Base-by-base conservation (phyloP, 148 eudicot species). In the Cornus florida region DNA sequence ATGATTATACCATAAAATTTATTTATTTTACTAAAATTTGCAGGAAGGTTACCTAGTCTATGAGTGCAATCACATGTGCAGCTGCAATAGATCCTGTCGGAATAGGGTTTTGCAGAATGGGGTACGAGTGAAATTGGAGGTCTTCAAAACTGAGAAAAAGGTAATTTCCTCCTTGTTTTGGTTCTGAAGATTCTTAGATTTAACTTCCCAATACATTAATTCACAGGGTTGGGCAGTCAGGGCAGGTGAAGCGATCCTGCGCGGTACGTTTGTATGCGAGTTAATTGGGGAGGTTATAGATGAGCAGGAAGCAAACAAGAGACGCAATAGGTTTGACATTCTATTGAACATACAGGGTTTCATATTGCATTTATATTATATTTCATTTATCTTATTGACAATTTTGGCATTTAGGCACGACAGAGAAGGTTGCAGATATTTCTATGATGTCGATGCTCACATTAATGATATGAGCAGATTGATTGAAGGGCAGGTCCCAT, bases 41-140 rank as follows among this genome's bases (percentile, higher is more conserved):
- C 90, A 96, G 99, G 95, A 94, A 82, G 95, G 94, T 35, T 90
- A 87, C 87, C 82, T 87, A 57, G 91, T 94, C 28, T 96, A 93
- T 72, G 99, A 96, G 83, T 96, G 99, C 91, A 96, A 92, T 83
- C 83, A 84, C 78, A 79, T 78, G 78, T 96, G 99, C 86, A 76
- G 82, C 72, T 96, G 99, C 81, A 88, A 85, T 75, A 88, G 82
- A 77, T 74, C 83, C 76, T 96, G 99, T 80, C 92, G 84, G 77
- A 96, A 96, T 86, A 91, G 98, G 89, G 92, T 96, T 75, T 81
- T 96, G 87, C 99, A 96, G 86, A 92, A 91, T 79, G 98, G 99
- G 67, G 72, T 90, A 73, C 87, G 72, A 86, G 87, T 86, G 74
- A 94, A 86, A 78, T 74, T 94, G 84, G 99, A 96, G 86, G 86